These are phyloP conservation scores for Epichloe gansuensis DNA, from an alignment of 2,329 filamentous ascomycete genomes.

Conservation along the genomic window DNA sequence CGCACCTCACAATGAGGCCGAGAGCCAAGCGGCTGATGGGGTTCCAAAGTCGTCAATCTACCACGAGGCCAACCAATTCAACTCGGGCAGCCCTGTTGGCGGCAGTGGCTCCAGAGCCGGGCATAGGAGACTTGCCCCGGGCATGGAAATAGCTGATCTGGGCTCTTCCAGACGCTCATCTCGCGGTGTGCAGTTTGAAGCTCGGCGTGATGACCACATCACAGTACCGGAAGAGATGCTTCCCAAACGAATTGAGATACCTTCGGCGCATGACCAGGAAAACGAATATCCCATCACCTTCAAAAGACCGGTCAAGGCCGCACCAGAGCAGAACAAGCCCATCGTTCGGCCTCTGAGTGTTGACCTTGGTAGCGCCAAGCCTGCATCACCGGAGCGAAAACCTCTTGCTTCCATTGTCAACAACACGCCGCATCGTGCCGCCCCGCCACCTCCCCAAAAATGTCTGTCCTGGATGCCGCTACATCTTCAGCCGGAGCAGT, in stretches of 20 bases:
- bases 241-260: conserved; percentile 37
- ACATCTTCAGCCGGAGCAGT: conserved; percentile 73
- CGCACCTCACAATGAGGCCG: conserved; percentile 29
- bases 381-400: conserved; percentile 42
- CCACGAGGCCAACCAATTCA: conserved; percentile 30
- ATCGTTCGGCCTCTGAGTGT: conserved; percentile 37
- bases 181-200: conserved; percentile 10
- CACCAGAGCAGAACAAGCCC: conserved; percentile 43
- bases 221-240: conserved; percentile 9
- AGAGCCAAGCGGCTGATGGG: conserved; percentile 27
- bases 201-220: conserved; percentile 12
- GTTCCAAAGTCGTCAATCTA: conserved; percentile 32
- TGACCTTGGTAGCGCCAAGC: conserved; percentile 26
- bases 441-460: conserved; percentile 84
- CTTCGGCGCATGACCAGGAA: conserved; percentile 65
- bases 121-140: conserved; percentile 28
- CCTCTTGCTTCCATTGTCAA: conserved; percentile 41
- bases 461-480: conserved; percentile 88
- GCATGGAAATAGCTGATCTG: conserved; percentile 22
- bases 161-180: conserved; percentile 20
- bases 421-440: conserved; percentile 66
- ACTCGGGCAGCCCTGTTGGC: conserved; percentile 48
- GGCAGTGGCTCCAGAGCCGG: conserved; percentile 31
- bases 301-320: conserved; percentile 43
- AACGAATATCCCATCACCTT: conserved; percentile 66